phyloP scores from a whole-genome alignment of 73 alveolate genomes.

The Symbiodinium pilosum region DNA sequence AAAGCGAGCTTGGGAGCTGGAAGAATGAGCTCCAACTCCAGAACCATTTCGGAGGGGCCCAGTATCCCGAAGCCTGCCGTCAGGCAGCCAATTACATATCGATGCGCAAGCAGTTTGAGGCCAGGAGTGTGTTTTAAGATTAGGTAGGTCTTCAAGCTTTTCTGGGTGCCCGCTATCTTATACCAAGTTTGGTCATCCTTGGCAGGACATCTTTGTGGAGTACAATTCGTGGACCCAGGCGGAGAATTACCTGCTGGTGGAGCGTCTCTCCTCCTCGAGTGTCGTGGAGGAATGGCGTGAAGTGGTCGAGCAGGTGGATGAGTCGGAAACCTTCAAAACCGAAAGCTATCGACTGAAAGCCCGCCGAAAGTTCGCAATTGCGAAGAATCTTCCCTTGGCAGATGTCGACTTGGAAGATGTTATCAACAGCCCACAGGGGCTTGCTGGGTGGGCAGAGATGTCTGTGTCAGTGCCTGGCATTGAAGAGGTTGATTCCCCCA shows the following conservation, averaged over 20 bases:
- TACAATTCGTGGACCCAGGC: slow-evolving; percentile 34
- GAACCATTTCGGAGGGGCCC: background rate
- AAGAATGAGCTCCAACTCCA: slow-evolving; percentile 3
- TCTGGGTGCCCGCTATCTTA: background rate
- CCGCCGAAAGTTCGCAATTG: background rate
- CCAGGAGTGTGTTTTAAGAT: too few relatives aligned
- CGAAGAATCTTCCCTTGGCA: background rate
- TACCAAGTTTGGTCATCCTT: background rate
- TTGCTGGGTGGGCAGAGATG: slow-evolving; percentile 37
- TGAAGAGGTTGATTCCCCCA: background rate
- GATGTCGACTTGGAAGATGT: background rate
- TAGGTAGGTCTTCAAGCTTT: background rate
- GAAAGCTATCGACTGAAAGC: background rate
- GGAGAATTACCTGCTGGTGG: slow-evolving; percentile 32
- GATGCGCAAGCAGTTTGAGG: slow-evolving; percentile 27
- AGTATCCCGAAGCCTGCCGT: background rate
- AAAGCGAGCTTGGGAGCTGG: slow-evolving; percentile 4
- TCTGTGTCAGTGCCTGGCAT: slow-evolving; percentile 10
- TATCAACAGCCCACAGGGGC: background rate
- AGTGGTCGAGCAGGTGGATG: background rate
- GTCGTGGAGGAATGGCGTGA: slow-evolving; percentile 12
- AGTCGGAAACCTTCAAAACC: background rate
- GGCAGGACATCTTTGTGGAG: slow-evolving; percentile 28
- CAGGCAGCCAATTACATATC: slow-evolving; percentile 48
- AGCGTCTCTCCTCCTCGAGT: background rate